Percentiles rank a stretch among this genome's conserved stretches.
These are phyloP conservation scores for Drechslerella stenobrocha DNA, from an alignment of 2,329 filamentous ascomycete species.

Conservation along the genomic window DNA sequence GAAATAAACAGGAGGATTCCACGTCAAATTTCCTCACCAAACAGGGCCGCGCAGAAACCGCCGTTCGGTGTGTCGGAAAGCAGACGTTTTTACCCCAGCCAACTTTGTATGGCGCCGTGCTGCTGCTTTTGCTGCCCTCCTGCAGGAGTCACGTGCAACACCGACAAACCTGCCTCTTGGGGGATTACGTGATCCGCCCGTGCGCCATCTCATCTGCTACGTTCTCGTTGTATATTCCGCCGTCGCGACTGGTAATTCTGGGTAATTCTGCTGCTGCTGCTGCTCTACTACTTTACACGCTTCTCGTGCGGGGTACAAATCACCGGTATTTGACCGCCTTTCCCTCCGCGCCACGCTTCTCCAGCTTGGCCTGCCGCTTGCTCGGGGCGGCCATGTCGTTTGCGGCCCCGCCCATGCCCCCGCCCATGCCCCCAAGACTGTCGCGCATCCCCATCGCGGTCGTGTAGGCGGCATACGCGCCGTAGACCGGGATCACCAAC, in stretches of 20 bases:
- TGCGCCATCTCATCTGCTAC: too few species aligned
- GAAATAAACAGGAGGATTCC: conserved; percentile 17
- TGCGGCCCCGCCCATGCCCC: conserved; percentile 53
- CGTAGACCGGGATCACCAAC: conserved; percentile 59
- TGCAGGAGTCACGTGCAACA: conserved; percentile 19
- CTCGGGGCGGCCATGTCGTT: conserved; percentile 55
- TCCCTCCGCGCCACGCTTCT: conserved; percentile 56
- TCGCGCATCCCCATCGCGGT: conserved; percentile 59
- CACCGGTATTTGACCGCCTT: conserved; percentile 38
- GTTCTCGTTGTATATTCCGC: too few species aligned
- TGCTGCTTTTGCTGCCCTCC: conserved; percentile 10
- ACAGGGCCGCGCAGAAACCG: conserved; percentile 10
- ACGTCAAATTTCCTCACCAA: conserved; percentile 40
- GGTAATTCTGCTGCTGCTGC: too few species aligned
- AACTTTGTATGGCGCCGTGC: conserved; percentile 42
- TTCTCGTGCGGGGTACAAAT: too few species aligned
- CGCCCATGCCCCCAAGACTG: conserved; percentile 56
- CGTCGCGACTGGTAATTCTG: too few species aligned
- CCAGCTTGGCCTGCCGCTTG: conserved; percentile 62
- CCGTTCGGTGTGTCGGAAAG: conserved; percentile 41
- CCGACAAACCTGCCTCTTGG: conserved; percentile 24
- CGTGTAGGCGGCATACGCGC: conserved; percentile 58
- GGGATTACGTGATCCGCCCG: too few species aligned
- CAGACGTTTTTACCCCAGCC: conserved; percentile 38
- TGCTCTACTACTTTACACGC: too few species aligned